phyloP scores from a whole-genome alignment of 1,139 yeast species.

The Saccharomyces hybrid region DNA sequence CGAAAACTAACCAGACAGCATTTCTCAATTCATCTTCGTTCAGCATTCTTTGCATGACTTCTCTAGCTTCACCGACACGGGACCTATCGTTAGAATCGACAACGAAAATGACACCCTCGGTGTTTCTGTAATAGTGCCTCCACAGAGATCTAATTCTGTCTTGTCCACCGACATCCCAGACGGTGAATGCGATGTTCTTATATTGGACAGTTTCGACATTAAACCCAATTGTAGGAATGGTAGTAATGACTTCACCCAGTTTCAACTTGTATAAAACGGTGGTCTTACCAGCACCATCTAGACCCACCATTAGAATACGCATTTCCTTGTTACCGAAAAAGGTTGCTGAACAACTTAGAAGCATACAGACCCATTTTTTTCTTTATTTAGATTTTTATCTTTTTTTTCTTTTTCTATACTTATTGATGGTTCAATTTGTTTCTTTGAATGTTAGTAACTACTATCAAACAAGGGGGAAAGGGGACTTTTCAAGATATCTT shows the following conservation, averaged over 20 bases:
- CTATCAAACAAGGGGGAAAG: background rate
- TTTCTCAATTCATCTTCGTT: conserved; percentile 91
- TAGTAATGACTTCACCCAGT: conserved; percentile 87
- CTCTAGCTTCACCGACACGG: conserved; percentile 89
- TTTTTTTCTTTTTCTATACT: background rate
- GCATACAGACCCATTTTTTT: conserved; percentile 71
- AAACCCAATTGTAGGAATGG: conserved; percentile 91
- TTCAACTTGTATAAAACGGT: conserved; percentile 84
- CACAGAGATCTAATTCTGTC: conserved; percentile 91
- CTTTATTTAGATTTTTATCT: background rate
- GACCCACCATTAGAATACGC: conserved; percentile 93
- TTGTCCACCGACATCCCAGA: conserved; percentile 98
- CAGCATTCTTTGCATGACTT: conserved; percentile 87
- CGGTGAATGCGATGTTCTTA: conserved; percentile 89
- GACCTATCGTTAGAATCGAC: conserved; percentile 92
- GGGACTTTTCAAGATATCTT: background rate
- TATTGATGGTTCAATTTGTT: background rate
- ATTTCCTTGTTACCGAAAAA: conserved; percentile 73
- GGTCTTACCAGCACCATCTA: conserved; percentile 89
- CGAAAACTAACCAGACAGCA: conserved; percentile 80
- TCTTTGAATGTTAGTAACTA: background rate
- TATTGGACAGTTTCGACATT: conserved; percentile 92
- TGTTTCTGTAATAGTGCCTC: conserved; percentile 93
- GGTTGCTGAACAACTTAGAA: conserved; percentile 83
- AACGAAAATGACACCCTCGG: conserved; percentile 88